Evolutionary conservation across 2,329 filamentous ascomycete species (phyloP).

Genomic region (Microdochium nivale): DNA sequence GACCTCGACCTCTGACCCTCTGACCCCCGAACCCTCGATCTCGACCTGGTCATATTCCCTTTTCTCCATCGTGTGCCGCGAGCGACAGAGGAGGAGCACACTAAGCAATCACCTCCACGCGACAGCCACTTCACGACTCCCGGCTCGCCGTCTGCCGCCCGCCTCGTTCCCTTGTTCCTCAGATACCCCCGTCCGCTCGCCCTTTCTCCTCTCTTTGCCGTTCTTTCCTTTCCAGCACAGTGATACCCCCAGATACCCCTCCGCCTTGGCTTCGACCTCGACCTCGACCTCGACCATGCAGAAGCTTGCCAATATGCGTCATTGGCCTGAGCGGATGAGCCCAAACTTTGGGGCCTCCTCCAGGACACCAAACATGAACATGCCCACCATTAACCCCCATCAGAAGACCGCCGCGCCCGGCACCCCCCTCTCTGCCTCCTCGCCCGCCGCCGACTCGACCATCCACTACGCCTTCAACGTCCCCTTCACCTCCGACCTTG

Average conservation of each 20-base stretch:
- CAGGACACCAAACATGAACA: slow-evolving; percentile 44
- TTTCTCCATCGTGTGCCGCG: slow-evolving; percentile 25
- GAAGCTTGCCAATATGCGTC: slow-evolving; percentile 64
- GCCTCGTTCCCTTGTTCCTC: slow-evolving; percentile 8
- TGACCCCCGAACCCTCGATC: too few species aligned
- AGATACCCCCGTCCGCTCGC: slow-evolving; percentile 2
- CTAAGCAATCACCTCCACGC: not conserved
- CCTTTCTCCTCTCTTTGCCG: slow-evolving; percentile 15
- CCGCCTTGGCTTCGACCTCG: too few species aligned
- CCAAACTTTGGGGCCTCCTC: slow-evolving; percentile 57
- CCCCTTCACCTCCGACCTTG: slow-evolving; percentile 85
- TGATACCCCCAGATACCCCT: slow-evolving; percentile 13
- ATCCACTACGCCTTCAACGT: slow-evolving; percentile 97
- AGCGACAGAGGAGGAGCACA: slow-evolving; percentile 5
- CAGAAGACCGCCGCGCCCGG: slow-evolving; percentile 44
- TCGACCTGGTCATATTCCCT: slow-evolving; percentile 33
- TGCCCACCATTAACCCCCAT: slow-evolving; percentile 47
- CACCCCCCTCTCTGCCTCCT: slow-evolving; percentile 52
- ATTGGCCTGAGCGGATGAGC: slow-evolving; percentile 63
- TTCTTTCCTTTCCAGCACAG: slow-evolving; percentile 9
- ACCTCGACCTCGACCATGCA: slow-evolving; percentile 58
- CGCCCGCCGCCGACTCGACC: slow-evolving; percentile 63
- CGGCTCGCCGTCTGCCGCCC: slow-evolving; percentile 6
- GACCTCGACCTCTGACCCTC: too few species aligned
- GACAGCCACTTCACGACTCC: slow-evolving; percentile 7